Evolutionary conservation across 352 stramenopile species (phyloP).

Genomic region (Phytophthora colocasiae): DNA sequence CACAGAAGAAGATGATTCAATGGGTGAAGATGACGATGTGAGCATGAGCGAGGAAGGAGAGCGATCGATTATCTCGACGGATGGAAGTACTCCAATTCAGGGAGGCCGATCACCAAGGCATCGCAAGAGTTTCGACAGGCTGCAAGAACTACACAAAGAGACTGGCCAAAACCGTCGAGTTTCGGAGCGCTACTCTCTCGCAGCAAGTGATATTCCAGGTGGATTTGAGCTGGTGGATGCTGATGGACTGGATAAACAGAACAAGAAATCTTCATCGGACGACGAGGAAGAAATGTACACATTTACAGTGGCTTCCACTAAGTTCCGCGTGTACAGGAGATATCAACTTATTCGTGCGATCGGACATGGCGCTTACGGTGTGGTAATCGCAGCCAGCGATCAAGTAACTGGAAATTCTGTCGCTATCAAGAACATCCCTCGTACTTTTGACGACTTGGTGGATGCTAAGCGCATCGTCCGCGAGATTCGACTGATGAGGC

Average conservation of each 20-base stretch:
- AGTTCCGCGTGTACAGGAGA: slow-evolving; percentile 84
- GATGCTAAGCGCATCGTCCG: slow-evolving; percentile 88
- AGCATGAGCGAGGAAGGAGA: slow-evolving; percentile 30
- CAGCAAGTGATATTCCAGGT: slow-evolving; percentile 16
- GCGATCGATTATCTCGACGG: slow-evolving; percentile 23
- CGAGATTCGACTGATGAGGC: slow-evolving; percentile 86
- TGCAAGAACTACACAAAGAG: slow-evolving; percentile 78
- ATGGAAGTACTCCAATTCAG: slow-evolving; percentile 27
- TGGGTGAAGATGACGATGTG: slow-evolving; percentile 44
- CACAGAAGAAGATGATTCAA: slow-evolving; percentile 54
- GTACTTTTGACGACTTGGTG: slow-evolving; percentile 86
- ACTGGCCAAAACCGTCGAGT: slow-evolving; percentile 57
- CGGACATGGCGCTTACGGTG: slow-evolving; percentile 80
- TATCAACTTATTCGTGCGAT: slow-evolving; percentile 87
- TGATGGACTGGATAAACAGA: slow-evolving; percentile 20
- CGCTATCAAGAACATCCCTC: slow-evolving; percentile 88
- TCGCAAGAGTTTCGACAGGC: slow-evolving; percentile 81
- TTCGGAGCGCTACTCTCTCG: slow-evolving; percentile 39
- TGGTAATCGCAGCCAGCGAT: slow-evolving; percentile 84
- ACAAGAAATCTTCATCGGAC: slow-evolving; percentile 20
- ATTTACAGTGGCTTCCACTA: slow-evolving; percentile 85
- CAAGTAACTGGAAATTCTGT: slow-evolving; percentile 85
- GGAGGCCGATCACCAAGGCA: slow-evolving; percentile 46
- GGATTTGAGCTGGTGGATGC: slow-evolving; percentile 32
- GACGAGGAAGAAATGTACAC: slow-evolving; percentile 80